Conservation (phyloP, 805 yeast species). For the Saturnispora dispora region DNA sequence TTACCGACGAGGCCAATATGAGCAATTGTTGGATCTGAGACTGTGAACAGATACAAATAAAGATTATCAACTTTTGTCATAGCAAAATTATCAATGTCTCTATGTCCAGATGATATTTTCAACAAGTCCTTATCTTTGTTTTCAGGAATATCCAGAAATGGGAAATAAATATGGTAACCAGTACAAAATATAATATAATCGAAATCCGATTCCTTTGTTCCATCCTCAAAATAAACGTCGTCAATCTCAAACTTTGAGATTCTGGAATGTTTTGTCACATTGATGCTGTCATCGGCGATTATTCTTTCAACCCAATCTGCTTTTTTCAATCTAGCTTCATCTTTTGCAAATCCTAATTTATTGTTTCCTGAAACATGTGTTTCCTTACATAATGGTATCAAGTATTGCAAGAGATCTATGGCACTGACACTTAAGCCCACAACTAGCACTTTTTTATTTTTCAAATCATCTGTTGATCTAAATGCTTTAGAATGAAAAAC, state of each 20-base stretch:
- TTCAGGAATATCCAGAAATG: slow-evolving; percentile 28
- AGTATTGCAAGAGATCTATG: slow-evolving; percentile 44
- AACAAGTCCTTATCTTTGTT: slow-evolving; percentile 15
- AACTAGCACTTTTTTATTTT: slow-evolving; percentile 24
- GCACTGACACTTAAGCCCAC: slow-evolving; percentile 51
- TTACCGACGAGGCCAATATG: slow-evolving; percentile 33
- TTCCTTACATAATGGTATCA: slow-evolving; percentile 21
- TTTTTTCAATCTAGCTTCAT: slow-evolving; percentile 19
- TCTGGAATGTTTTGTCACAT: slow-evolving; percentile 26
- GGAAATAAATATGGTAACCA: slow-evolving; percentile 39
- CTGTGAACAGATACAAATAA: slow-evolving; percentile 28
- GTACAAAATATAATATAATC: slow-evolving; percentile 40
- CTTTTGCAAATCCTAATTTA: not conserved
- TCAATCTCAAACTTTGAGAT: slow-evolving; percentile 22
- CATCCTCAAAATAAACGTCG: slow-evolving; percentile 26
- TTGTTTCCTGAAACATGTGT: slow-evolving; percentile 3
- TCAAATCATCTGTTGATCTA: slow-evolving; percentile 22
- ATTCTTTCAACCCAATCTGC: slow-evolving; percentile 31
- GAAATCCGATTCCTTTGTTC: slow-evolving; percentile 22
- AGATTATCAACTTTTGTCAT: slow-evolving; percentile 17
- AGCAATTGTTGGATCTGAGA: slow-evolving; percentile 35
- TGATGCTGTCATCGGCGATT: slow-evolving; percentile 25
- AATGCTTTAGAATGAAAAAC: slow-evolving; percentile 23
- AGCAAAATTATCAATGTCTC: slow-evolving; percentile 12
- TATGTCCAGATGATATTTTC: slow-evolving; percentile 29